These are phyloP conservation scores for Septoria linicola DNA, from an alignment of 2,329 filamentous ascomycete species.

Conservation along the genomic window DNA sequence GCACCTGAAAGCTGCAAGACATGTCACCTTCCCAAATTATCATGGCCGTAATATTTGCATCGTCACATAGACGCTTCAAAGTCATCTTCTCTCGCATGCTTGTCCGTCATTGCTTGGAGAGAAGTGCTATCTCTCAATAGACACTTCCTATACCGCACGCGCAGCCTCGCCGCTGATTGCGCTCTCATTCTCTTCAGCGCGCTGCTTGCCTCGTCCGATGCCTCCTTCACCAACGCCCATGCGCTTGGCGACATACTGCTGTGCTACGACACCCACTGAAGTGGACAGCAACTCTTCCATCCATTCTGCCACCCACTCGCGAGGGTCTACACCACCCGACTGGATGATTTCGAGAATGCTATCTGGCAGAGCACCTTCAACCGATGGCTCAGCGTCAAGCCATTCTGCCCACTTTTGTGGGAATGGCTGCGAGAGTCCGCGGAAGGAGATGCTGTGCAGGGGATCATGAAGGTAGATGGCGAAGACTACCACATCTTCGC, in stretches of 20 bases:
- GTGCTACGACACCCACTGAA: conserved; percentile 80
- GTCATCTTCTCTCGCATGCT: too few relatives aligned
- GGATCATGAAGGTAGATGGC: conserved; percentile 82
- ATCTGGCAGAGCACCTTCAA: conserved; percentile 63
- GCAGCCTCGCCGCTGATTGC: conserved; percentile 60
- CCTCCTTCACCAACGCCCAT: conserved; percentile 94
- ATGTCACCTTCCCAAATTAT: too few relatives aligned
- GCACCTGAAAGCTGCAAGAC: too few relatives aligned
- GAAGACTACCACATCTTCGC: conserved; percentile 65
- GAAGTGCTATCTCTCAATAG: too few relatives aligned
- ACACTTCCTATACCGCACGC: conserved; percentile 46
- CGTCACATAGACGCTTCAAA: too few relatives aligned
- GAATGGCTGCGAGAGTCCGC: conserved; percentile 76
- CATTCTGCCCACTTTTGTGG: conserved; percentile 85
- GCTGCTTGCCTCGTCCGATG: conserved; percentile 57
- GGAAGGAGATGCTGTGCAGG: conserved; percentile 85
- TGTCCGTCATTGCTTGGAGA: too few relatives aligned
- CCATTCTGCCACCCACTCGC: conserved; percentile 98
- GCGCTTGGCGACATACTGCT: conserved; percentile 87
- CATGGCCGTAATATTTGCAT: too few relatives aligned
- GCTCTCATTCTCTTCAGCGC: conserved; percentile 50
- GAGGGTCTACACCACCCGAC: conserved; percentile 74
- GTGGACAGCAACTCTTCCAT: conserved; percentile 82
- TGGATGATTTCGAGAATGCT: conserved; percentile 84
- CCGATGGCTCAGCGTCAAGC: conserved; percentile 69